phyloP scores from a whole-genome alignment of 2,329 filamentous ascomycete species.

The Scedosporium apiospermum region DNA sequence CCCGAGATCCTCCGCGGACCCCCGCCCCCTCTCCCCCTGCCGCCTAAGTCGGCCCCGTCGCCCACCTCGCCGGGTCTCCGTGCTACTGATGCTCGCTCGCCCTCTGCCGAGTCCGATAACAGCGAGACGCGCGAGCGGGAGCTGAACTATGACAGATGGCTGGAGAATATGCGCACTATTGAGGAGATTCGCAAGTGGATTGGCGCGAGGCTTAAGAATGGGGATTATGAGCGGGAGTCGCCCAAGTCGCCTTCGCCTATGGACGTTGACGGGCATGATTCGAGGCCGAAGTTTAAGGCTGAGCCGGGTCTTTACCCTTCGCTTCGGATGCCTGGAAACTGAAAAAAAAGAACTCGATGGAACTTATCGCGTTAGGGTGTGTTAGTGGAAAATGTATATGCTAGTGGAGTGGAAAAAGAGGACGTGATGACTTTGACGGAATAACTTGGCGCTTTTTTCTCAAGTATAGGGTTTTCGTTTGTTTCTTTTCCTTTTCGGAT shows the following conservation, averaged over 20 bases:
- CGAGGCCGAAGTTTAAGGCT: neutral
- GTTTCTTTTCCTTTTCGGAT: neutral
- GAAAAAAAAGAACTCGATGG: neutral
- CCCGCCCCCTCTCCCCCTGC: slow-evolving; percentile 22
- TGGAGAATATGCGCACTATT: slow-evolving; percentile 56
- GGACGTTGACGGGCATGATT: neutral
- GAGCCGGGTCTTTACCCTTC: slow-evolving; percentile 2
- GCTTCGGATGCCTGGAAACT: neutral
- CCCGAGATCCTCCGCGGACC: slow-evolving; percentile 28
- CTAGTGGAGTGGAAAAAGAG: too few species aligned
- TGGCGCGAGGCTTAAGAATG: slow-evolving; percentile 41
- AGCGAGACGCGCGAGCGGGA: slow-evolving; percentile 47
- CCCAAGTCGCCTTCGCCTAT: neutral
- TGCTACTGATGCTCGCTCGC: slow-evolving; percentile 28
- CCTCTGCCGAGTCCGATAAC: slow-evolving; percentile 44
- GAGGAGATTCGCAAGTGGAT: slow-evolving; percentile 52
- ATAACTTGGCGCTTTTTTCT: slow-evolving; percentile 6
- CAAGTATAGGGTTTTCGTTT: neutral
- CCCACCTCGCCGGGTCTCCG: neutral
- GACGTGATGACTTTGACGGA: too few species aligned
- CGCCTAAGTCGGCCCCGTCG: slow-evolving; percentile 8
- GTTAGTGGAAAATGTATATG: neutral
- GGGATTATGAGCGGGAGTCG: slow-evolving; percentile 1
- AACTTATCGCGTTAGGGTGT: neutral
- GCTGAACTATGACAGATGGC: slow-evolving; percentile 54